phyloP scores from a whole-genome alignment of 768 basidiomycete genomes.

The Pleurotus eryngii region DNA sequence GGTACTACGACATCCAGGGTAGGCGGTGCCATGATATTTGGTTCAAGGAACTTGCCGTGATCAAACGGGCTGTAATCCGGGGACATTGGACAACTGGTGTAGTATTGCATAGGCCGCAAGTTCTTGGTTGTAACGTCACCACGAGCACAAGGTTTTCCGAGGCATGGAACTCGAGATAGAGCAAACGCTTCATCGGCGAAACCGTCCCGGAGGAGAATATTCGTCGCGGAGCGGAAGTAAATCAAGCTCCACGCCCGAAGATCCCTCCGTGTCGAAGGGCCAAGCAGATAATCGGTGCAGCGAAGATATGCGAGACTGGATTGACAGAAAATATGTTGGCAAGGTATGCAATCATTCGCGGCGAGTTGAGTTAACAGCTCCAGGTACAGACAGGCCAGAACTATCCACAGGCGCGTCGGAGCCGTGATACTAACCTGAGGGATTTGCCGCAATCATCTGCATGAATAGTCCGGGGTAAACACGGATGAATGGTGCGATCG shows the following conservation, averaged over 20 bases:
- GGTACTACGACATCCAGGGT: not conserved
- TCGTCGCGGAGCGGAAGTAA: too few species aligned
- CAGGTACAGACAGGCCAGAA: not conserved
- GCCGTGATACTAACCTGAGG: not conserved
- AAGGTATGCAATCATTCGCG: not conserved
- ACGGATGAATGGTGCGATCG: too few species aligned
- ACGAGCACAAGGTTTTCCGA: too few species aligned
- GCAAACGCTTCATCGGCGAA: too few species aligned
- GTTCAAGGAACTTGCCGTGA: not conserved
- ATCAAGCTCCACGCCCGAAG: not conserved
- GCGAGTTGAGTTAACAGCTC: not conserved
- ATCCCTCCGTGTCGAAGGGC: not conserved
- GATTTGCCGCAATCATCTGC: not conserved
- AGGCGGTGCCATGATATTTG: not conserved
- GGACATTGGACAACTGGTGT: not conserved
- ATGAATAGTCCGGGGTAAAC: too few species aligned
- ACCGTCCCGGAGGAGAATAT: too few species aligned
- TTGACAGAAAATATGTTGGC: not conserved
- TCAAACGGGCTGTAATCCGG: not conserved
- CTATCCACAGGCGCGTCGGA: not conserved
- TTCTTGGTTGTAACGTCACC: too few species aligned
- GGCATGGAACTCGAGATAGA: too few species aligned
- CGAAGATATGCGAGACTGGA: not conserved
- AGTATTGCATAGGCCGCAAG: too few species aligned
- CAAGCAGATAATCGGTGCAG: not conserved